Percentiles rank a stretch among this genome's conserved stretches.
phyloP scores from a whole-genome alignment of 1,284 basidiomycete genomes.

The Ustilago hordei region DNA sequence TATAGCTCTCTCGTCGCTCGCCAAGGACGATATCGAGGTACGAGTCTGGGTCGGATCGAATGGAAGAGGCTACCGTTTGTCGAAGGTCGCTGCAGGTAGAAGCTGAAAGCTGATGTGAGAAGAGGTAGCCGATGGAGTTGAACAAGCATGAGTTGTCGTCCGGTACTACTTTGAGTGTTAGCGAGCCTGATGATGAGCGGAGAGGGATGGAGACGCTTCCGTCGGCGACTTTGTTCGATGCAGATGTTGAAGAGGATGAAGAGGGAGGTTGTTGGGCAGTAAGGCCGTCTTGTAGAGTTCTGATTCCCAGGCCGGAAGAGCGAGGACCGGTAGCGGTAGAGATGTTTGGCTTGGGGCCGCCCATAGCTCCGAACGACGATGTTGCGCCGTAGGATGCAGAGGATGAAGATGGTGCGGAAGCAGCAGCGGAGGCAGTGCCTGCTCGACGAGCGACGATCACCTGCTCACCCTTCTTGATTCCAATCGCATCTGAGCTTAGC shows the following conservation, averaged over 20 bases:
- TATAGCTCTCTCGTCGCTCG: conserved; percentile 34
- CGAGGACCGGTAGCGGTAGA: conserved; percentile 24
- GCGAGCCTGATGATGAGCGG: conserved; percentile 7
- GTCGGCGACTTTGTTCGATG: conserved; percentile 20
- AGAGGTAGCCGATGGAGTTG: conserved; percentile 44
- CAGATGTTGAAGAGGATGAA: not conserved
- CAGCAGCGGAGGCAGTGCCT: not conserved
- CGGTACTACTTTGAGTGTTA: conserved; percentile 50
- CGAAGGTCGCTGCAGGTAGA: conserved; percentile 32
- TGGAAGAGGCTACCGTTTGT: conserved; percentile 32
- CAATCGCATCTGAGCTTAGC: conserved; percentile 14
- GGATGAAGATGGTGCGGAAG: conserved; percentile 1
- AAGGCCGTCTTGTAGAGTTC: conserved; percentile 27
- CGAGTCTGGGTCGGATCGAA: conserved; percentile 27
- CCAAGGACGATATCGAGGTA: conserved; percentile 57
- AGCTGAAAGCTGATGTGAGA: conserved; percentile 23
- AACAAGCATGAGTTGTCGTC: conserved; percentile 64
- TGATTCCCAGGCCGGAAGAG: conserved; percentile 21
- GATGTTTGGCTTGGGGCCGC: conserved; percentile 24
- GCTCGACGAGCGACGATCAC: conserved; percentile 34
- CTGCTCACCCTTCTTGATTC: conserved; percentile 44
- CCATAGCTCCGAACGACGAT: conserved; percentile 22
- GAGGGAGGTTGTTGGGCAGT: conserved; percentile 14
- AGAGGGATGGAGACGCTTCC: conserved; percentile 26
- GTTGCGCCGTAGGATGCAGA: conserved; percentile 2